These are phyloP conservation scores for Cyclotella baltica DNA, from an alignment of 108 stramenopile genomes.

Conservation along the genomic window DNA sequence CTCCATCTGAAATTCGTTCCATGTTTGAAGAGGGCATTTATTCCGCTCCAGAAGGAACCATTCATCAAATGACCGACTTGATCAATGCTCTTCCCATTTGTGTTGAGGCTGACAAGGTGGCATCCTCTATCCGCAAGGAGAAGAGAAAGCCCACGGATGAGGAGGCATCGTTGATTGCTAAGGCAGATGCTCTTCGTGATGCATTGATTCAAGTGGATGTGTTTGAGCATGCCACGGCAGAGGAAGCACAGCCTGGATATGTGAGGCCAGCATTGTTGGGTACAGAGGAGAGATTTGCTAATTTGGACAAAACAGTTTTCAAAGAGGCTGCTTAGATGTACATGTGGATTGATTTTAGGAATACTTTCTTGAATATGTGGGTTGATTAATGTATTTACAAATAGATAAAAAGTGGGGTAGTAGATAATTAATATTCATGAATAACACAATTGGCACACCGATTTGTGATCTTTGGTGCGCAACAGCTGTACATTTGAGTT, in stretches of 20 bases:
- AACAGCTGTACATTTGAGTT: too few species aligned
- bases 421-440: too few species aligned
- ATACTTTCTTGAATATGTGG: too few species aligned
- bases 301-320: slow-evolving; percentile 80
- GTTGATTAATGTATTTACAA: too few species aligned
- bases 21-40: slow-evolving; percentile 87
- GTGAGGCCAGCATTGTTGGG: slow-evolving; percentile 84
- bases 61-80: slow-evolving; percentile 89
- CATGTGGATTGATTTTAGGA: not conserved
- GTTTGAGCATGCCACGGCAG: slow-evolving; percentile 79
- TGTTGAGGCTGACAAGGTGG: slow-evolving; percentile 94
- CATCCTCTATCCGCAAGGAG: slow-evolving; percentile 83
- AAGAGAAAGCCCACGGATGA: slow-evolving; percentile 93
- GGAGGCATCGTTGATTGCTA: slow-evolving; percentile 90
- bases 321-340: slow-evolving; percentile 47
- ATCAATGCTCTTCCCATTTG: slow-evolving; percentile 90
- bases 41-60: slow-evolving; percentile 83
- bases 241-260: slow-evolving; percentile 80
- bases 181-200: slow-evolving; percentile 96
- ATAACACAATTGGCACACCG: too few species aligned
- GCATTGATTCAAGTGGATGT: slow-evolving; percentile 96
- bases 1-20: slow-evolving; percentile 80
- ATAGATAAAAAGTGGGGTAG: too few species aligned
- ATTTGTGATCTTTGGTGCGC: too few species aligned
- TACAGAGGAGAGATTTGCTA: slow-evolving; percentile 82